Percentiles rank a stretch among this genome's conserved stretches.
phyloP scores from a whole-genome alignment of 345 rosid species.

The Chamaenerion angustifolium region DNA sequence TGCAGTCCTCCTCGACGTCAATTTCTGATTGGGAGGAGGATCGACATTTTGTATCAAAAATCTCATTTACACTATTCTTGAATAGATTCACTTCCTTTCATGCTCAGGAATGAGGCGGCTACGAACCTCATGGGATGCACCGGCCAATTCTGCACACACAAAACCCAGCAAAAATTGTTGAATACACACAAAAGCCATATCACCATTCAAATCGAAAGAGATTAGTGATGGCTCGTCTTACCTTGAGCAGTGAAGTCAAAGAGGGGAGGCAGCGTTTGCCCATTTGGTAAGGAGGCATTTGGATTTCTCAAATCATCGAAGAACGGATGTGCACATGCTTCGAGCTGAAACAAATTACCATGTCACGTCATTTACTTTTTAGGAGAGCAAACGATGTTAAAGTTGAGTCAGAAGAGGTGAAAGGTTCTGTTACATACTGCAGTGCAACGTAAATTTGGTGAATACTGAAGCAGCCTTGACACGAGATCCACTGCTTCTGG shows the following conservation, averaged over 20 bases:
- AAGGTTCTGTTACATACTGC: slow-evolving; percentile 39
- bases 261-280: slow-evolving; percentile 66
- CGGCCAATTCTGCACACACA: slow-evolving; percentile 70
- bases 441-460: slow-evolving; percentile 62
- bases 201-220: neutral
- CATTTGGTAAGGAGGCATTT: slow-evolving; percentile 64
- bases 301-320: slow-evolving; percentile 81
- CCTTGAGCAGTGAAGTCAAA: slow-evolving; percentile 94
- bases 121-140: slow-evolving; percentile 61
- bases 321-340: slow-evolving; percentile 97
- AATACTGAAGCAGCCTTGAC: slow-evolving; percentile 79
- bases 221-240: slow-evolving; percentile 13
- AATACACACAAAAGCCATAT: neutral
- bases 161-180: neutral
- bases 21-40: no score
- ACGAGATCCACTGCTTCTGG: slow-evolving; percentile 78
- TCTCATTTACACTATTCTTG: neutral
- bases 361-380: no score
- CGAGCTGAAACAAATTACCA: slow-evolving; percentile 35
- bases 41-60: no score
- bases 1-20: no score
- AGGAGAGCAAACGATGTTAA: no score
- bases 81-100: slow-evolving; percentile 21
- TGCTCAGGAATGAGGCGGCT: slow-evolving; percentile 72
- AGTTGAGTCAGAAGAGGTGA: no score